phyloP scores from a whole-genome alignment of 306 rosid genomes.

The Mucuna pruriens region DNA sequence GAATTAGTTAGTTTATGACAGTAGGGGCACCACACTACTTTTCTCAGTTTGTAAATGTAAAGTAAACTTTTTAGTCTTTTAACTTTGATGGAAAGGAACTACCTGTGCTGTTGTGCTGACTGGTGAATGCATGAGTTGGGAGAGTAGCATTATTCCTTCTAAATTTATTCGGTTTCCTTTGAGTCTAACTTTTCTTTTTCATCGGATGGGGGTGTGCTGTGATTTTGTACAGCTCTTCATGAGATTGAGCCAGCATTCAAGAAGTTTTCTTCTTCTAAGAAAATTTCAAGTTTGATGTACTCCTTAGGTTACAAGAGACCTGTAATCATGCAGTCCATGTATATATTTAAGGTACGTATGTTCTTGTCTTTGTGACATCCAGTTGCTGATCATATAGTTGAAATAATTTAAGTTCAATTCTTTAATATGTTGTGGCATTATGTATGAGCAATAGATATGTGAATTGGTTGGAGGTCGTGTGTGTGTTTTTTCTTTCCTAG shows the following conservation, averaged over 20 bases:
- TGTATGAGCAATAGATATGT: constrained; percentile 17
- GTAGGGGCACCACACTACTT: background rate
- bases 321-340: constrained; percentile 84
- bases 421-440: background rate
- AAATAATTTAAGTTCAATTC: constrained; percentile 13
- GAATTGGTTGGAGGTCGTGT: background rate
- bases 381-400: constrained; percentile 23
- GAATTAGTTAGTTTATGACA: background rate
- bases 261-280: constrained; percentile 73
- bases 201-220: constrained; percentile 17
- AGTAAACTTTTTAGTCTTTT: background rate
- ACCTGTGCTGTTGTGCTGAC: constrained; percentile 1
- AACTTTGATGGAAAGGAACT: constrained; percentile 4
- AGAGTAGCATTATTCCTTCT: constrained; percentile 6
- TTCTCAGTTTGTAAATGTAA: background rate
- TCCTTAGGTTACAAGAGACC: constrained; percentile 91
- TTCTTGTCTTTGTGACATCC: background rate
- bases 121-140: constrained; percentile 15
- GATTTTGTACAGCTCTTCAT: constrained; percentile 72
- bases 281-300: constrained; percentile 60
- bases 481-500: constrained; percentile 9
- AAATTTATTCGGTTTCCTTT: constrained; percentile 2
- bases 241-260: constrained; percentile 83
- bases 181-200: constrained; percentile 23
- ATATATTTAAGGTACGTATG: constrained; percentile 85